Evolutionary conservation across 2,329 filamentous ascomycete species (phyloP).

Genomic region (Aspergillus fumigatiaffinis): DNA sequence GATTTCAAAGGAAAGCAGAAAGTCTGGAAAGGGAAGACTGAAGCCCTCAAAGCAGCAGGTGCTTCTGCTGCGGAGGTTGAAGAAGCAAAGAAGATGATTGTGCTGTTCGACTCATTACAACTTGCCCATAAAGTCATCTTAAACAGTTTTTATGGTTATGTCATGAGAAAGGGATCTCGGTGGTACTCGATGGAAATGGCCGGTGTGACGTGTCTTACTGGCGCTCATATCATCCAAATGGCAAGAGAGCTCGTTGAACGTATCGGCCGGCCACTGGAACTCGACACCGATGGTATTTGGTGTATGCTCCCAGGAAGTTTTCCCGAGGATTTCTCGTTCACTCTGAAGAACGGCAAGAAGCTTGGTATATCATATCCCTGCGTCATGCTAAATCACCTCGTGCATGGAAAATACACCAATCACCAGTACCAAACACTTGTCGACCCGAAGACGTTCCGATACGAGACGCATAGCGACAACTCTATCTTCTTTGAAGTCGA

Average conservation of each 20-base stretch:
- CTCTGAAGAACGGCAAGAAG: slow-evolving; percentile 93
- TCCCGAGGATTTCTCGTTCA: slow-evolving; percentile 94
- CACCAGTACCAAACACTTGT: slow-evolving; percentile 91
- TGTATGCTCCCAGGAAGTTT: slow-evolving; percentile 97
- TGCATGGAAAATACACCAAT: slow-evolving; percentile 92
- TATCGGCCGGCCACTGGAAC: slow-evolving; percentile 84
- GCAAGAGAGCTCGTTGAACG: slow-evolving; percentile 89
- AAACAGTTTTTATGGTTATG: slow-evolving; percentile 98
- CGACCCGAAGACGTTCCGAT: slow-evolving; percentile 76
- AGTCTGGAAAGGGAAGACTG: slow-evolving; percentile 96
- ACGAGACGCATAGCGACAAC: slow-evolving; percentile 97
- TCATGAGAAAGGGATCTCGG: slow-evolving; percentile 97
- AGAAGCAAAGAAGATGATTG: slow-evolving; percentile 97
- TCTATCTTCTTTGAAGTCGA: slow-evolving; percentile 99
- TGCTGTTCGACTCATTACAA: slow-evolving; percentile 92
- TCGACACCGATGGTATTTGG: slow-evolving; percentile 99
- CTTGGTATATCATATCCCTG: slow-evolving; percentile 95
- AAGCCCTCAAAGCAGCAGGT: slow-evolving; percentile 76
- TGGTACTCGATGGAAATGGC: slow-evolving; percentile 99
- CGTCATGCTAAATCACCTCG: slow-evolving; percentile 97
- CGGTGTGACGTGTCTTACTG: slow-evolving; percentile 93
- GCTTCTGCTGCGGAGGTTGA: slow-evolving; percentile 75
- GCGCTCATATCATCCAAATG: slow-evolving; percentile 94
- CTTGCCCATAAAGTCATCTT: slow-evolving; percentile 98
- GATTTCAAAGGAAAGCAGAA: slow-evolving; percentile 99